Percentiles rank a stretch among this genome's conserved stretches.
These are phyloP conservation scores for Gossypium bickii DNA, from an alignment of 345 rosid species.

Conservation along the genomic window DNA sequence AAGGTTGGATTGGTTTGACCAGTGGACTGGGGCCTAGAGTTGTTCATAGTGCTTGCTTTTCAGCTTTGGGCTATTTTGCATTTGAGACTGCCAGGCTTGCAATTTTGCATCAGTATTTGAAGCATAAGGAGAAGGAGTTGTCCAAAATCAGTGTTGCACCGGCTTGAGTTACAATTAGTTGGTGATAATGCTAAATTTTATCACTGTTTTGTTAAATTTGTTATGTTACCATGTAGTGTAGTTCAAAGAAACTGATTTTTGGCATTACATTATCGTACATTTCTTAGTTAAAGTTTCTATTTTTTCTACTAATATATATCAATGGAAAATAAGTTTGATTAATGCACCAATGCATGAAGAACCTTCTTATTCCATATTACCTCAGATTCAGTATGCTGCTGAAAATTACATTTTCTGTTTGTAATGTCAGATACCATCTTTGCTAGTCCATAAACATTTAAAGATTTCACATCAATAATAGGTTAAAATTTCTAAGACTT, in stretches of 20 bases:
- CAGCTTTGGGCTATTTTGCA: constrained; percentile 85
- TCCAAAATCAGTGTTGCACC: constrained; percentile 27
- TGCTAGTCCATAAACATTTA: background rate
- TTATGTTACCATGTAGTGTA: background rate
- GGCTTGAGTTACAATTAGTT: constrained; percentile 17
- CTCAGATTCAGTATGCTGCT: background rate
- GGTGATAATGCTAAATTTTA: background rate
- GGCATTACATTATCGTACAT: background rate
- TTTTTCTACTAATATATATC: background rate
- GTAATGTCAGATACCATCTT: background rate
- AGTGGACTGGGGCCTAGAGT: constrained; percentile 88
- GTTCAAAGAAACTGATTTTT: background rate
- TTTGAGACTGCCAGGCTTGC: constrained; percentile 88
- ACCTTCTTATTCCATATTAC: no score
- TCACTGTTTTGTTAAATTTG: background rate
- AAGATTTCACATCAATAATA: background rate
- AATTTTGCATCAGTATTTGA: constrained; percentile 65
- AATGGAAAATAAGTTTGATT: background rate
- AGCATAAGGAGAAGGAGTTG: constrained; percentile 42
- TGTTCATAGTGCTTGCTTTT: constrained; percentile 89
- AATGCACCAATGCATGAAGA: background rate
- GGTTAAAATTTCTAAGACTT: background rate
- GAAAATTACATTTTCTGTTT: background rate
- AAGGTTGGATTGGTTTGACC: constrained; percentile 82
- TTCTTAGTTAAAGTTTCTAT: background rate